Conservation (phyloP, 2,329 filamentous ascomycete species). For the Scedosporium boydii region DNA sequence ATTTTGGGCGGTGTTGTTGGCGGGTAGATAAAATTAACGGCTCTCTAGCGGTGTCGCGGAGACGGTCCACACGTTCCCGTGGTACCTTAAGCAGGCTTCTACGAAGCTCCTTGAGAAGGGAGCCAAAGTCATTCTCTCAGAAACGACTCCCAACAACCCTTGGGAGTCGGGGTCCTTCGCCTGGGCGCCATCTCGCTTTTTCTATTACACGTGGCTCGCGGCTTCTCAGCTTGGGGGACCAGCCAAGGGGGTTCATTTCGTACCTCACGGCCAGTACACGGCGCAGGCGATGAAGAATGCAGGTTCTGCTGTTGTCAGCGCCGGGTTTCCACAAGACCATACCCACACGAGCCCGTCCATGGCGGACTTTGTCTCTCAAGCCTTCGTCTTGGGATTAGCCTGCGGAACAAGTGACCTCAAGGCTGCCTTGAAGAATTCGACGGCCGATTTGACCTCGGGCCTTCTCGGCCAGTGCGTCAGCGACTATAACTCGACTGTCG, state of each 20-base stretch:
- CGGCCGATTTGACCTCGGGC: conserved; percentile 18
- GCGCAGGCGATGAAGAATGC: conserved; percentile 41
- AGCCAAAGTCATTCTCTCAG: conserved; percentile 49
- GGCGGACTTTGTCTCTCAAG: conserved; percentile 45
- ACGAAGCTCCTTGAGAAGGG: conserved; percentile 44
- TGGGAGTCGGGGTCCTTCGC: conserved; percentile 47
- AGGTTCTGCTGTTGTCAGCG: conserved; percentile 38
- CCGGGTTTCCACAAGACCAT: conserved; percentile 49
- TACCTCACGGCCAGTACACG: conserved; percentile 51
- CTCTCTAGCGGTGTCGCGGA: conserved; percentile 32
- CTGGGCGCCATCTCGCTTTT: conserved; percentile 42
- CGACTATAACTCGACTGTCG: conserved; percentile 11
- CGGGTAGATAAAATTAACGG: not conserved
- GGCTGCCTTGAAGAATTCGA: conserved; percentile 19
- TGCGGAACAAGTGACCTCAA: conserved; percentile 36
- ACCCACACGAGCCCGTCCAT: conserved; percentile 50
- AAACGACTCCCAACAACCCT: conserved; percentile 47
- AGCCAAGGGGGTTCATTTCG: conserved; percentile 36
- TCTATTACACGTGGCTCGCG: conserved; percentile 40
- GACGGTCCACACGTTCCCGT: conserved; percentile 50
- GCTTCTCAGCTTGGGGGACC: conserved; percentile 24
- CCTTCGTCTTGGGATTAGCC: conserved; percentile 46
- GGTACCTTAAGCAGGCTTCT: conserved; percentile 50
- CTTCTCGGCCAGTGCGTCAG: conserved; percentile 20
- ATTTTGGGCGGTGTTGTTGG: not conserved